These are phyloP conservation scores for Termitomyces sp. DNA, from an alignment of 768 basidiomycete genomes.

Conservation along the genomic window DNA sequence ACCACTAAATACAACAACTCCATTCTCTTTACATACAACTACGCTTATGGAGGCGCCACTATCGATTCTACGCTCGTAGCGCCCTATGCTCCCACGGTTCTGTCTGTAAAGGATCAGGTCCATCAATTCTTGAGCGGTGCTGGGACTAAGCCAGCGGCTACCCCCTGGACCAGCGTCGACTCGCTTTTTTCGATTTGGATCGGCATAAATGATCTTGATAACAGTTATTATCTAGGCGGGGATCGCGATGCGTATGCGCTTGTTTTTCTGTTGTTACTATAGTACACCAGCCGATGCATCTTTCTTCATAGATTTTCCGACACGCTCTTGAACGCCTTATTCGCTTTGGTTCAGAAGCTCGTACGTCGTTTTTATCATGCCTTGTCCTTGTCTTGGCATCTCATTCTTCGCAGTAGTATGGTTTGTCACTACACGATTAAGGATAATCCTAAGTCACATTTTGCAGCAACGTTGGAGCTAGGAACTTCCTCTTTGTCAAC, in stretches of 20 bases:
- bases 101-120: constrained; percentile 56
- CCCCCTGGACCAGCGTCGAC: constrained; percentile 52
- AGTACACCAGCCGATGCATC: background rate
- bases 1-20: constrained; percentile 50
- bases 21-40: constrained; percentile 53
- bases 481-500: background rate
- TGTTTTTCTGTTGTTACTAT: background rate
- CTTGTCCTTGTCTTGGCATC: background rate
- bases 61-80: constrained; percentile 52
- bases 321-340: constrained; percentile 40
- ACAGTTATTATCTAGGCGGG: constrained; percentile 41
- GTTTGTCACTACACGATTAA: background rate
- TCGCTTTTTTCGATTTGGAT: constrained; percentile 65
- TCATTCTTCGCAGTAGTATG: background rate
- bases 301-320: constrained; percentile 35
- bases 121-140: constrained; percentile 46
- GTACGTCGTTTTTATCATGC: constrained; percentile 21
- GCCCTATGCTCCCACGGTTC: constrained; percentile 44
- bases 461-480: background rate
- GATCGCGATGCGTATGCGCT: constrained; percentile 40
- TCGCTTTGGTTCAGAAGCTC: constrained; percentile 41
- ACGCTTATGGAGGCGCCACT: constrained; percentile 62
- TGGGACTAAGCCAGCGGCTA: constrained; percentile 39
- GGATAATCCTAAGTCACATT: background rate
- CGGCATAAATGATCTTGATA: constrained; percentile 65